phyloP scores from a whole-genome alignment of 2,329 filamentous ascomycete species.

The Zymoseptoria tritici region DNA sequence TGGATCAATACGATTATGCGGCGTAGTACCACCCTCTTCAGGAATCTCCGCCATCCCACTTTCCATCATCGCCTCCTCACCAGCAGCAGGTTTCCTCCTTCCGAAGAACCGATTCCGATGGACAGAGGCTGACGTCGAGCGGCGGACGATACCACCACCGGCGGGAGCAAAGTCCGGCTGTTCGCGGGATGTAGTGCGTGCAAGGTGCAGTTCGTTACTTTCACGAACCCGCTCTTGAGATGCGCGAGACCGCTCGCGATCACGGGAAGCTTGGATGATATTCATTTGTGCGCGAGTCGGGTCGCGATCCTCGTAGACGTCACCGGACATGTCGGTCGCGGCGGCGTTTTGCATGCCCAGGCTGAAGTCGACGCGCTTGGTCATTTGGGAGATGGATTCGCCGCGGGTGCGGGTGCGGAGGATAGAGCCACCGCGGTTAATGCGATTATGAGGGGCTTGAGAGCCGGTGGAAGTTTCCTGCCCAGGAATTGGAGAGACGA shows the following conservation, averaged over 20 bases:
- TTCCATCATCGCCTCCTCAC: constrained; percentile 29
- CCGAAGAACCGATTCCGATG: constrained; percentile 58
- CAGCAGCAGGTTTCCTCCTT: constrained; percentile 28
- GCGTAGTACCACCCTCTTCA: constrained; percentile 17
- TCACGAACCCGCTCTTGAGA: constrained; percentile 13
- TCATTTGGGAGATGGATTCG: constrained; percentile 52
- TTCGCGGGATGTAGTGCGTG: constrained; percentile 18
- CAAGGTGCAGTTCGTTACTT: constrained; percentile 8
- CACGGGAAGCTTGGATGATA: constrained; percentile 31
- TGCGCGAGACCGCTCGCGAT: constrained; percentile 24
- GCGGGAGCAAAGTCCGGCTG: constrained; percentile 11
- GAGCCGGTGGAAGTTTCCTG: constrained; percentile 12
- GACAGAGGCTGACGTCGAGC: constrained; percentile 32
- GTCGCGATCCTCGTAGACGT: constrained; percentile 55
- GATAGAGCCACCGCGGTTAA: constrained; percentile 46
- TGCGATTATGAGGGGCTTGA: constrained; percentile 19
- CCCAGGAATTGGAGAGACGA: constrained; percentile 31
- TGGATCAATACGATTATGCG: constrained; percentile 23
- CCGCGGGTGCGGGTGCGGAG: constrained; percentile 42
- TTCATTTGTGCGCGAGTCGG: constrained; percentile 36
- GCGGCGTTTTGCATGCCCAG: constrained; percentile 55
- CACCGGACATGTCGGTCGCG: constrained; percentile 52
- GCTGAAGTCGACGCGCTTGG: constrained; percentile 62
- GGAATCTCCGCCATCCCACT: constrained; percentile 32
- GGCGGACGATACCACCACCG: constrained; percentile 22